These are phyloP conservation scores for Dioszegia crocea DNA, from an alignment of 768 basidiomycete species.

Conservation along the genomic window DNA sequence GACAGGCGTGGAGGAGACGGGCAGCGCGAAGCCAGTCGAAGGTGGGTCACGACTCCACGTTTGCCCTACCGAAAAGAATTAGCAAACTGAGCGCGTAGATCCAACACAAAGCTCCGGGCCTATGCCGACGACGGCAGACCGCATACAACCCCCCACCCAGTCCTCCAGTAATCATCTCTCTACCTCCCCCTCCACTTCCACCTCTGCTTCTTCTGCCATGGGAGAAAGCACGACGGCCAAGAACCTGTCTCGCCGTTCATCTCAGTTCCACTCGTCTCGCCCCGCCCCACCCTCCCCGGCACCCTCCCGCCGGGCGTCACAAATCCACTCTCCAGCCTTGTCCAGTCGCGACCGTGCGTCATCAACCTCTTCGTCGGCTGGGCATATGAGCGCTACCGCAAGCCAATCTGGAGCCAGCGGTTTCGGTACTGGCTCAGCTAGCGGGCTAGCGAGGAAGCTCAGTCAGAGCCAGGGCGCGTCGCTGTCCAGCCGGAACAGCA, in stretches of 20 bases:
- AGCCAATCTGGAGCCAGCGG: not conserved
- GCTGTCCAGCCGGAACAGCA: not conserved
- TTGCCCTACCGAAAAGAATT: no score
- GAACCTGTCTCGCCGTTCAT: not conserved
- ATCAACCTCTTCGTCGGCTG: slow-evolving; percentile 13
- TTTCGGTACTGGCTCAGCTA: not conserved
- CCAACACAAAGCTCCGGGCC: no score
- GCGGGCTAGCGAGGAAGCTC: not conserved
- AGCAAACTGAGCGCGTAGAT: no score
- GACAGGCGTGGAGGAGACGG: no score
- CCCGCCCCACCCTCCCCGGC: slow-evolving; percentile 39
- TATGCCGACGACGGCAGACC: no score
- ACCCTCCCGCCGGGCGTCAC: slow-evolving; percentile 25
- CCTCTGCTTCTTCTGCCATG: not conserved
- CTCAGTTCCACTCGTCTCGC: slow-evolving; percentile 27
- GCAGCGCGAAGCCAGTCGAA: no score
- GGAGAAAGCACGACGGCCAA: slow-evolving; percentile 6
- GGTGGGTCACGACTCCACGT: no score
- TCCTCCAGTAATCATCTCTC: no score
- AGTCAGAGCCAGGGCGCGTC: not conserved
- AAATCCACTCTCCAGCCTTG: slow-evolving; percentile 13
- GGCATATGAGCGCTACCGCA: not conserved
- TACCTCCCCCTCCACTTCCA: not conserved
- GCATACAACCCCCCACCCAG: no score
- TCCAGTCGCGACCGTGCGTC: slow-evolving; percentile 6